A percentile compares a stretch with the other conserved stretches of the same genome.
Conservation (phyloP, 176 grass and related monocot genomes). For the Carex littledalei region DNA sequence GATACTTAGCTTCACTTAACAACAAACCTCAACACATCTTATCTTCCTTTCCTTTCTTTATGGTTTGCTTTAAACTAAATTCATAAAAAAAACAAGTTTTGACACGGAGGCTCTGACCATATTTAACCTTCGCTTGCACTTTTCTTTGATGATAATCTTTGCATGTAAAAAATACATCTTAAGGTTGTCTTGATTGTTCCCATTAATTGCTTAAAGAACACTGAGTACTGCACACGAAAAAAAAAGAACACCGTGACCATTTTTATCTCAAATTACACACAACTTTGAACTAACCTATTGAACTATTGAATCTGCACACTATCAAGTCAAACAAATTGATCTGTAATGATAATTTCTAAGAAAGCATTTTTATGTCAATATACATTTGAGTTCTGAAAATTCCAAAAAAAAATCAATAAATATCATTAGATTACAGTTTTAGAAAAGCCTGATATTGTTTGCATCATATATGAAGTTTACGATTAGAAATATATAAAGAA, state of each 20-base stretch:
- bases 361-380: not conserved
- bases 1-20: not conserved
- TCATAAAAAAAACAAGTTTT: not conserved
- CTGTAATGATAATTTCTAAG: not conserved
- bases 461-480: not conserved
- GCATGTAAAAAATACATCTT: not conserved
- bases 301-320: not conserved
- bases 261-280: not conserved
- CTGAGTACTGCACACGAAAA: not conserved
- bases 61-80: not conserved
- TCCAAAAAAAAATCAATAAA: not conserved
- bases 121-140: not conserved
- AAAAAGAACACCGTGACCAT: not conserved
- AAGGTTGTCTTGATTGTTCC: not conserved
- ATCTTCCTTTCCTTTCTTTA: not conserved
- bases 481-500: not conserved
- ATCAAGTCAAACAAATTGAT: not conserved
- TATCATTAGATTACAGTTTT: not conserved
- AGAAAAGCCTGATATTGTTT: not conserved
- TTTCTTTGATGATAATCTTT: not conserved
- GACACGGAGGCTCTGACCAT: not conserved
- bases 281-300: not conserved
- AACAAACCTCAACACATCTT: not conserved
- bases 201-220: not conserved
- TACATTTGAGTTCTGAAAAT: not conserved